Evolutionary conservation across 2,329 filamentous ascomycete species (phyloP), one percentile per base, ranked within the genome.

Genomic region (Cladosporium oxysporum): DNA sequence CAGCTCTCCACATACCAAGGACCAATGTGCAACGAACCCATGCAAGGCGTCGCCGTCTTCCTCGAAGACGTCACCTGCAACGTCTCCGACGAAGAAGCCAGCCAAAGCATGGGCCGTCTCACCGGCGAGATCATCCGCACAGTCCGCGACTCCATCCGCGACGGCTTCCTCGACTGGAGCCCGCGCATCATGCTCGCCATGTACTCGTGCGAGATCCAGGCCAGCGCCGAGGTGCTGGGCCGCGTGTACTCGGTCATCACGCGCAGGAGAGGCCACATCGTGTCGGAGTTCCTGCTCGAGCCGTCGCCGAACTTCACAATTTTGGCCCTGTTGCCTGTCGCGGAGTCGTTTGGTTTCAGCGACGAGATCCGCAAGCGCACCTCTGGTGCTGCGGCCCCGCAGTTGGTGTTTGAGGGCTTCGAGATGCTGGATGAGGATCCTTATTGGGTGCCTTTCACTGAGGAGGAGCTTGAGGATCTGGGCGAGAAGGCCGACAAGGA

Each of bases 161-260:
- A 89, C 69, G 94, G 90, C 26, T 97, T 98, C 83, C 83, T 97
- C 21, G 95, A 98, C 82, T 99, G 95, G 95, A 94, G 90, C 47
- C 91, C 95, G 0, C 89, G 95, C n/a, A 87, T 99, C 71, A 88
- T 98, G 81, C 87, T 99, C 53, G 95, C 95, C 61, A 98, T 98
- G 92, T 99, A 99, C 82, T 92, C 88, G 64, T 97, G 94, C 77
- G 95, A 98, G 77, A 98, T 99, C 74, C 95, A 98, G 84, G 93
- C 94, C 33, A 93, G 91, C 26, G 88, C 93, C 73, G 95, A 98
- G 79, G 95, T 98, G 50, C 88, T 99, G 5, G 95, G 95, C 26
- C 90, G 92, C 33, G 95, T 98, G 37, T 99, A 99, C 83, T 92
- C 91, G 71, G 94, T 98, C n/a, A 88, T 99, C n/a, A 97, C 94